Base-by-base conservation (phyloP, 2,329 filamentous ascomycete species). In the Aureobasidium subglaciale region DNA sequence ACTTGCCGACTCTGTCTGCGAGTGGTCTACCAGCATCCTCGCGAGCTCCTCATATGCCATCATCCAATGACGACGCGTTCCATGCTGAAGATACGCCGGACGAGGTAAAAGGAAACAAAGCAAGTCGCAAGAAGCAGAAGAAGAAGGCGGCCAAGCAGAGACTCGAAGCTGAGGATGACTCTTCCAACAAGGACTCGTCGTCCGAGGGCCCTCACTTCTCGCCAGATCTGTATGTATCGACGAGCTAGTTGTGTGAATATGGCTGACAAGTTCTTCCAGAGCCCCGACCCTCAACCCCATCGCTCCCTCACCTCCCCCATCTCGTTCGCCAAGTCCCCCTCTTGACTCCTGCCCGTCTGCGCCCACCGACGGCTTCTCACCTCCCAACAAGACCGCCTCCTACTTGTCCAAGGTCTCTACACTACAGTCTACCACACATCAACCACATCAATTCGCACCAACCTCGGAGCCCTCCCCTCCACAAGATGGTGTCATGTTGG, bases 11-110 rank as follows among this genome's bases (percentile, higher is more conserved):
- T 13, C 20, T 29, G 50, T 56, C 53, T 48, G 35, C 53, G 32
- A 56, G 53, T 46, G 42, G 32, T 45, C 55, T 18, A 25, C 27
- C 29, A 32, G 18, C 25, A 46, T 27, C 34, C 32, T 22, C 27
- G 22, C 24, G 38, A 37, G 20, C 20, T 18, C 10, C 40, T 40
- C 58, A 45, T 32, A 60, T 60, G 59, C 59, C 59, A 54, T 57
- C 57, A 27, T 58, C 53, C 59, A 58, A 56, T 38, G 59, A 60
- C 59, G 54, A 58, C 50, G 55, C 50, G 40, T 52, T 57, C 27
- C 54, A 55, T 38, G 54, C 56, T 46, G 59, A 60, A 50, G 54
- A 60, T 25, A 49, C 55, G 29, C 56, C 50, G 32, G 56, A 60
- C 27, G 58, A 57, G 48, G 41, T 55, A 32, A 56, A 56, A 38